Conservation (phyloP, 331 rosid species). For the Rosa hybrid region DNA sequence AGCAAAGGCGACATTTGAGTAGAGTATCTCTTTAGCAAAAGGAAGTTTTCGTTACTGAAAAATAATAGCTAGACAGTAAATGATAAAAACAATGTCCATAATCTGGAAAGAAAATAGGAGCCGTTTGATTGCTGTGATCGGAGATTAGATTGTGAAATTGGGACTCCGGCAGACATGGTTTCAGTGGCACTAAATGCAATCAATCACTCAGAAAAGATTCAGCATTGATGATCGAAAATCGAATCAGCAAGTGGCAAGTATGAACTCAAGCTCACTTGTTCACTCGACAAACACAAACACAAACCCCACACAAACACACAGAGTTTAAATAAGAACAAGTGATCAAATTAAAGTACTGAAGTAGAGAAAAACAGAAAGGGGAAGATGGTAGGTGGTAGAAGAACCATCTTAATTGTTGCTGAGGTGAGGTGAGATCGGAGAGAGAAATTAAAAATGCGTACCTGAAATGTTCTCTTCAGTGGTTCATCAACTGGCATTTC, state of each 20-base stretch:
- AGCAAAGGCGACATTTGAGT: too few relatives aligned
- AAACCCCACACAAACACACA: neutral
- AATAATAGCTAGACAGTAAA: neutral
- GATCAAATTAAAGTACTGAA: neutral
- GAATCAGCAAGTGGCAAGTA: neutral
- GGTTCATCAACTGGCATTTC: constrained; percentile 67
- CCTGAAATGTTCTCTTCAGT: constrained; percentile 70
- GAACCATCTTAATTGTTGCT: neutral
- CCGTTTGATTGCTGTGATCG: neutral
- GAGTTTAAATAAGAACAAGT: neutral
- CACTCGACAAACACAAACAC: neutral
- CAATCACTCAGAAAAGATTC: neutral
- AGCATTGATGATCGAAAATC: neutral
- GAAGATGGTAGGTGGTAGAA: neutral
- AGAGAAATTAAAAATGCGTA: constrained; percentile 32
- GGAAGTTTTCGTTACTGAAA: neutral
- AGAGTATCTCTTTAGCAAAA: too few relatives aligned
- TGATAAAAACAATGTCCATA: neutral
- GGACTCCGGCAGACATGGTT: too few relatives aligned
- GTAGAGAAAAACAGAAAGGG: neutral
- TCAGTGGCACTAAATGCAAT: neutral
- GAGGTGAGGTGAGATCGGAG: neutral
- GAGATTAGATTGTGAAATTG: too few relatives aligned
- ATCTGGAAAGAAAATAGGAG: neutral
- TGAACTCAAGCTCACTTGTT: neutral